Conservation (phyloP, 495 filamentous ascomycete species). For the Podospora pseudocomata region DNA sequence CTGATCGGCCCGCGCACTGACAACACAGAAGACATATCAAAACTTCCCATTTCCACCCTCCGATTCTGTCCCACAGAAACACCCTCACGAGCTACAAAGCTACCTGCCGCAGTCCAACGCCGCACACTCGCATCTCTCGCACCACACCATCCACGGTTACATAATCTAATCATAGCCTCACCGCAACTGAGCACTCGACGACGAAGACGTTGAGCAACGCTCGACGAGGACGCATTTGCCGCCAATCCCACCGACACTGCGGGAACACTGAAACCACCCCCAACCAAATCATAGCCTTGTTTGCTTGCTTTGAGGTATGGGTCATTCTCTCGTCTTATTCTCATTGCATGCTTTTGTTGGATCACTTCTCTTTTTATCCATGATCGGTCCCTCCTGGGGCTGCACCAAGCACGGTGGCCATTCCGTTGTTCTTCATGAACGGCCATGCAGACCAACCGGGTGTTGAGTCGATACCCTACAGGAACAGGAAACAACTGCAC, state of each 20-base stretch:
- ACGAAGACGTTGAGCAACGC: neutral
- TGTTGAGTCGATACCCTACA: neutral
- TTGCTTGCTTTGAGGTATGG: neutral
- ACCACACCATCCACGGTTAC: slow-evolving; percentile 1
- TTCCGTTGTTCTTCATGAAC: neutral
- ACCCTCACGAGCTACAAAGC: neutral
- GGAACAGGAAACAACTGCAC: neutral
- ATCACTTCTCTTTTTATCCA: neutral
- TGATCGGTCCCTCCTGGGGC: neutral
- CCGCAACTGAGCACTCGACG: neutral
- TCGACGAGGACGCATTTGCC: neutral
- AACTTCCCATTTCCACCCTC: neutral
- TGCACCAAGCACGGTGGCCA: neutral
- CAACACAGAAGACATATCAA: neutral
- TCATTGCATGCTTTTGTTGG: neutral
- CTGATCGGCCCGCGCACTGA: neutral
- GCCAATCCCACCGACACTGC: neutral
- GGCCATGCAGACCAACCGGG: neutral
- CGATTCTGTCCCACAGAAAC: neutral
- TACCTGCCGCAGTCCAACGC: neutral
- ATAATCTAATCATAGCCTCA: neutral
- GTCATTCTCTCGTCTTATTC: neutral
- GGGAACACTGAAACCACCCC: neutral
- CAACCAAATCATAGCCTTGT: neutral
- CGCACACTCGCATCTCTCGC: slow-evolving; percentile 6